These are phyloP conservation scores for Pythium folliculosum DNA, from an alignment of 352 stramenopile genomes.

Conservation along the genomic window DNA sequence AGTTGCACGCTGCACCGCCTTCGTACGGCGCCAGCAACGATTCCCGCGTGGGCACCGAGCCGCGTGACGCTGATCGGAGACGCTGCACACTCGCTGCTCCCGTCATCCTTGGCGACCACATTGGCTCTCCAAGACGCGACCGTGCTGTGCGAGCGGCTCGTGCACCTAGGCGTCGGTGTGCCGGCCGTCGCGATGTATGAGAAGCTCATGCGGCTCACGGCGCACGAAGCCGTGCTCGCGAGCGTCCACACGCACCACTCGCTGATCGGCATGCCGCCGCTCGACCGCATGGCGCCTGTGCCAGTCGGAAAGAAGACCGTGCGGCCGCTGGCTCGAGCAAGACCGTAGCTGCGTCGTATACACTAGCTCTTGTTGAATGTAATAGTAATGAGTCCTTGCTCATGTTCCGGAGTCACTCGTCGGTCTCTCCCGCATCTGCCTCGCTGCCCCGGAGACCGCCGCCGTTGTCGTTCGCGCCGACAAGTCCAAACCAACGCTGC, in stretches of 20 bases:
- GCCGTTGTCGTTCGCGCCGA: neutral
- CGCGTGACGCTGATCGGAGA: constrained; percentile 59
- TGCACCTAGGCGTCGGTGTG: constrained; percentile 44
- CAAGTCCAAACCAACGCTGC: neutral
- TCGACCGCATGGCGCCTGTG: neutral
- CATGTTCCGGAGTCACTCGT: too few species aligned
- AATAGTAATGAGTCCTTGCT: too few species aligned
- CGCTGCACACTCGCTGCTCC: constrained; percentile 59
- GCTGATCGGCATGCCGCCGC: neutral
- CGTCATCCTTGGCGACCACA: constrained; percentile 53
- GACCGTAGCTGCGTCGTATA: neutral
- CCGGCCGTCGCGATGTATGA: constrained; percentile 31
- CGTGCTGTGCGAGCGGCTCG: constrained; percentile 41
- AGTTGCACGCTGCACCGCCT: constrained; percentile 60
- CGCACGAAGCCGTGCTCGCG: neutral
- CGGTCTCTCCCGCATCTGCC: too few species aligned
- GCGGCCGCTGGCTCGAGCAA: neutral
- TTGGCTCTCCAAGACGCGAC: constrained; percentile 53
- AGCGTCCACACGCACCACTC: neutral
- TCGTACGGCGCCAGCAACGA: constrained; percentile 52
- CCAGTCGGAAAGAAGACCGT: neutral
- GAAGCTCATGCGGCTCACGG: neutral
- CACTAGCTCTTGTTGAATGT: too few species aligned
- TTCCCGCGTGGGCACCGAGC: constrained; percentile 46
- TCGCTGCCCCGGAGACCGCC: too few species aligned